Base-by-base conservation (phyloP, 2,329 filamentous ascomycete species). In the Dichotomopilus funicola region DNA sequence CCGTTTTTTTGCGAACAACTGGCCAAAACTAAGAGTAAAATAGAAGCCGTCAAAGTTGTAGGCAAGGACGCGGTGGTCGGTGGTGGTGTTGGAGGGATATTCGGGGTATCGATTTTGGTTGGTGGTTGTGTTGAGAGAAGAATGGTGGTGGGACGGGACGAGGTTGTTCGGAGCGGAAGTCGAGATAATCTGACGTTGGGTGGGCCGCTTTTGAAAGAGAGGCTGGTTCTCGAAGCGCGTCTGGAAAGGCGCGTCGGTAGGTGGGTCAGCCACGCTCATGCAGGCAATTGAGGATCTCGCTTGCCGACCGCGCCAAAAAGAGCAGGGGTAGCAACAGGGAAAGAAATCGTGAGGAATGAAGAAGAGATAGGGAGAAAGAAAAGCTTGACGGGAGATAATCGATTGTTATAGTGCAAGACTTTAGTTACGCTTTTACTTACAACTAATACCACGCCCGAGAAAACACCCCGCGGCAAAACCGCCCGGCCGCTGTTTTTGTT, bases 161-260 rank as follows among this genome's bases (percentile, higher is more conserved):
- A 27, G 19, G 19, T 27, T 27, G 19, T 27, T 27, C 19, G 19
- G 19, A 27, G 19, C 19, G 19, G 40, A 56, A 57, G 50, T 56
- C 56, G 36, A 11, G 37, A 49, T 51, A 51, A 38, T 44, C 53
- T 49, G 49, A 54, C 49, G 47, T 44, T 36, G 52, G 43, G 60
- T 58, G 55, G 59, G 57, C 50, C 52, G 54, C 56, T 58, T 62
- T 61, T 57, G 57, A 62, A 56, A 62, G 59, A 61, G 63, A 61
- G 62, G 58, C 51, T 54, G 58, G 61, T 62, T 58, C 62, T 55
- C 53, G 45, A 55, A 54, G 54, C 62, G 62, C 61, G 63, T 63
- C 55, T 53, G 57, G 55, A 56, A 53, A 48, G 60, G 59, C 62
- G 62, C 62, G 62, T 62, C 62, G 50, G 61, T 27, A 27, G 19